Base-by-base conservation (phyloP, 495 filamentous ascomycete genomes). In the Chaetomium tenue region DNA sequence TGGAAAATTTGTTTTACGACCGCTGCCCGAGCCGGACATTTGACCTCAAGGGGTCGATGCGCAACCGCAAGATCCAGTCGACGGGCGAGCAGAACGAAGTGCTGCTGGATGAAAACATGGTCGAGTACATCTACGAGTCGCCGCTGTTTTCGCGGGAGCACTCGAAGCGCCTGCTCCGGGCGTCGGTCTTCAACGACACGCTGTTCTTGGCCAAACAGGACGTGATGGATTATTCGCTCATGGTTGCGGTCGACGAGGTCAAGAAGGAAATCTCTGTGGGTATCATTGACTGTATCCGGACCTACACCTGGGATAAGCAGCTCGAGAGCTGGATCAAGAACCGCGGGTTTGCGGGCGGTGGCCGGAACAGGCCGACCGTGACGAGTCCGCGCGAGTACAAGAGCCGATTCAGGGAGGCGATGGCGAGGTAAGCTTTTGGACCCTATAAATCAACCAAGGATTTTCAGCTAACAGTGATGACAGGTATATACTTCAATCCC, bases 291-390 rank as follows among this genome's bases (percentile, higher is more conserved):
- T 97, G 92, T 74, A 98, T 99, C 66, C 87, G 94, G 46, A 99
- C 94, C 0, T 99, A 97, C 72, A 99, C 94, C 15, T 99, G 95
- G 94, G 94, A 99, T 77, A 99, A 99, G 81, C 97, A 95, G 70
- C 84, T 99, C 12, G 94, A 99, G 77, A 92, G 88, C 30, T 99
- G 94, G 94, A 97, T 98, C 79, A 99, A 99, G 76, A 90, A 95
- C 70, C 87, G 93, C 40, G 93, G 92, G 9, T 91, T 93, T 70
- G 89, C 88, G 22, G 90, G 89, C 5, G 89, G 90, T 62, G 88
- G 89, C 56, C 88, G 92, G 72, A 97, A 97, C 69, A 82, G 89
- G 59, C 94, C 94, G 12, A 99, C 94, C 0, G 92, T 99, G 28
- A 99, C 94, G 39, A 96, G 91, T 76, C 94, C 94, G 11, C 96